These are phyloP conservation scores for Globisporangium nunn DNA, from an alignment of 352 stramenopile genomes.

Conservation along the genomic window DNA sequence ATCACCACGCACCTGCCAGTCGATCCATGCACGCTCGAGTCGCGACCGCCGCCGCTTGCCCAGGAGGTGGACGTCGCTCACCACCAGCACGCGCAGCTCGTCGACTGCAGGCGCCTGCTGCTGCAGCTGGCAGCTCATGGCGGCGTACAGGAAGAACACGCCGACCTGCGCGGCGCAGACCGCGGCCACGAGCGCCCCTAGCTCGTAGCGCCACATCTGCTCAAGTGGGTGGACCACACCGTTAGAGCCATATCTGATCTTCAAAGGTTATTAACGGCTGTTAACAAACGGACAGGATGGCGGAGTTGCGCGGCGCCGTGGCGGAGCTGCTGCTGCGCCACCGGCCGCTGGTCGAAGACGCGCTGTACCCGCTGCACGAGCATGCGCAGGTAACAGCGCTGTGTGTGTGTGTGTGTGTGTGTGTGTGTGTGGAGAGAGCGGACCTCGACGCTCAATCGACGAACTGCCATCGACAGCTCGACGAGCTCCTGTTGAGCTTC, in stretches of 20 bases:
- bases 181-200: constrained; percentile 17
- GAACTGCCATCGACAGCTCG: constrained; percentile 13
- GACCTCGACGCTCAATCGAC: neutral
- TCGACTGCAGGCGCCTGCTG: no score
- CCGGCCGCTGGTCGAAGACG: constrained; percentile 26
- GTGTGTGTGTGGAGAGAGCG: neutral
- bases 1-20: constrained; percentile 41
- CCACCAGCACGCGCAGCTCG: constrained; percentile 37
- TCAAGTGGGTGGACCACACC: no score
- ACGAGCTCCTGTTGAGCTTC: constrained; percentile 25
- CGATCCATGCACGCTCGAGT: constrained; percentile 61
- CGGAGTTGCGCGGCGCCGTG: constrained; percentile 14
- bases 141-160: constrained; percentile 57
- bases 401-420: neutral
- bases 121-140: constrained; percentile 16
- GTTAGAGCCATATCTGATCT: neutral
- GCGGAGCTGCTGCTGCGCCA: constrained; percentile 45
- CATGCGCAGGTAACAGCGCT: constrained; percentile 15
- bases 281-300: neutral
- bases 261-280: neutral
- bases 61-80: constrained; percentile 71
- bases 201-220: constrained; percentile 11
- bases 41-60: constrained; percentile 50
- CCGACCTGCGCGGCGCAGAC: constrained; percentile 38
- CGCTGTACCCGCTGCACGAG: constrained; percentile 28